phyloP scores from a whole-genome alignment of 345 rosid genomes.

The Carallia pectinifolia region DNA sequence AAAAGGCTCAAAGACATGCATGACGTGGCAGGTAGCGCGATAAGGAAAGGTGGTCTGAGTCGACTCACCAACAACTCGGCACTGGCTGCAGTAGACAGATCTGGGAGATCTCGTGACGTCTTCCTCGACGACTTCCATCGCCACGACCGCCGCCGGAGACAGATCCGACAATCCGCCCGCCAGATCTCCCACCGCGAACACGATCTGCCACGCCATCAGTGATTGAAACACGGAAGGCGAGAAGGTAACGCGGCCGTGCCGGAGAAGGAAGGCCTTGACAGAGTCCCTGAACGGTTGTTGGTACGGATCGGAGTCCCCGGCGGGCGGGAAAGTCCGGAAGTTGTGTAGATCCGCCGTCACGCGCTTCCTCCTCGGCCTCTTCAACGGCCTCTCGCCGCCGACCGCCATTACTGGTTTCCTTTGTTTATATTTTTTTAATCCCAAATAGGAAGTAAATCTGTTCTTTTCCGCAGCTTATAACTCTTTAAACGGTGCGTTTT shows the following conservation, averaged over 20 bases:
- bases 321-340: constrained; percentile 41
- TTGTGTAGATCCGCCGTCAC: constrained; percentile 54
- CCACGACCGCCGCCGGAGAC: constrained; percentile 30
- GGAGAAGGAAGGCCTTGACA: constrained; percentile 42
- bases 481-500: too few species aligned
- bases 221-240: constrained; percentile 52
- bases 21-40: neutral
- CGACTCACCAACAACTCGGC: constrained; percentile 80
- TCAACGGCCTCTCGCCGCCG: constrained; percentile 41
- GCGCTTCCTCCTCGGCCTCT: constrained; percentile 47
- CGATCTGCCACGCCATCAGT: constrained; percentile 59
- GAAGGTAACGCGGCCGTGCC: constrained; percentile 47
- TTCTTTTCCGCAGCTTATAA: too few species aligned
- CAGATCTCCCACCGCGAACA: constrained; percentile 49
- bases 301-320: neutral
- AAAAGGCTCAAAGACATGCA: too few species aligned
- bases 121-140: constrained; percentile 64
- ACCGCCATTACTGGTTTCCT: constrained; percentile 7
- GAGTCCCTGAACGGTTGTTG: constrained; percentile 44
- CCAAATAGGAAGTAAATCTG: too few species aligned
- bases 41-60: constrained; percentile 1
- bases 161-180: constrained; percentile 31
- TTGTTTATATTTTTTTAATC: neutral
- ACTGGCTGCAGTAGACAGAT: constrained; percentile 79
- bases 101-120: constrained; percentile 63